These are phyloP conservation scores for Zopfia rhizophila DNA, from an alignment of 2,329 filamentous ascomycete species.

Conservation along the genomic window DNA sequence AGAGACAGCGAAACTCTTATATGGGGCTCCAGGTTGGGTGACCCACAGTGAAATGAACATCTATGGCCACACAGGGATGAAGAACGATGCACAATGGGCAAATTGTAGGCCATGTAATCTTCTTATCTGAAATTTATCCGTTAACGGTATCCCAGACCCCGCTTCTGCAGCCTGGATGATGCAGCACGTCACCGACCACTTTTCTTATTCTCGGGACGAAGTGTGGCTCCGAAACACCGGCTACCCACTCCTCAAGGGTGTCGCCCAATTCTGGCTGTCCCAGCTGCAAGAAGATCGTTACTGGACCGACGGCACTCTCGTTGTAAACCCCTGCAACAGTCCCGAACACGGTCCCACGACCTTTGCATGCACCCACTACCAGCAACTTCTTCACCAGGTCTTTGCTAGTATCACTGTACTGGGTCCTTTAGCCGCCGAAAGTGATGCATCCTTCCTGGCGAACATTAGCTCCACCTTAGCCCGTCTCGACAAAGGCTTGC, in stretches of 20 bases:
- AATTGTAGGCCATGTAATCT: conserved; percentile 31
- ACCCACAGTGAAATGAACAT: conserved; percentile 68
- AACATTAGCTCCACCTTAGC: conserved; percentile 56
- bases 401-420: conserved; percentile 43
- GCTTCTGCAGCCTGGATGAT: conserved; percentile 68
- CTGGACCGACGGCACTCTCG: conserved; percentile 62
- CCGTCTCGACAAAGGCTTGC: conserved; percentile 63
- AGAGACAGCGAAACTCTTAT: conserved; percentile 65
- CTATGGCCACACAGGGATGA: conserved; percentile 66
- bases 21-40: conserved; percentile 66
- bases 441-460: conserved; percentile 45
- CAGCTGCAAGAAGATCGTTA: conserved; percentile 63
- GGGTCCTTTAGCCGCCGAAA: conserved; percentile 27
- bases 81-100: conserved; percentile 56
- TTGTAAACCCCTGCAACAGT: conserved; percentile 69
- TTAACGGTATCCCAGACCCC: conserved; percentile 46
- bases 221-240: conserved; percentile 58
- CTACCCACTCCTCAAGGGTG: conserved; percentile 65
- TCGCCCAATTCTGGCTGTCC: conserved; percentile 66
- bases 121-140: neutral
- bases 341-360: conserved; percentile 65
- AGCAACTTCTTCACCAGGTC: conserved; percentile 61
- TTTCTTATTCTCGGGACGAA: conserved; percentile 62
- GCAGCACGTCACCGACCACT: conserved; percentile 69
- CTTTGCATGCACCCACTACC: conserved; percentile 65